Percentiles rank a stretch among this genome's conserved stretches.
phyloP scores from a whole-genome alignment of 192 early-diverging fungal species.

The Kappamyces sp. region DNA sequence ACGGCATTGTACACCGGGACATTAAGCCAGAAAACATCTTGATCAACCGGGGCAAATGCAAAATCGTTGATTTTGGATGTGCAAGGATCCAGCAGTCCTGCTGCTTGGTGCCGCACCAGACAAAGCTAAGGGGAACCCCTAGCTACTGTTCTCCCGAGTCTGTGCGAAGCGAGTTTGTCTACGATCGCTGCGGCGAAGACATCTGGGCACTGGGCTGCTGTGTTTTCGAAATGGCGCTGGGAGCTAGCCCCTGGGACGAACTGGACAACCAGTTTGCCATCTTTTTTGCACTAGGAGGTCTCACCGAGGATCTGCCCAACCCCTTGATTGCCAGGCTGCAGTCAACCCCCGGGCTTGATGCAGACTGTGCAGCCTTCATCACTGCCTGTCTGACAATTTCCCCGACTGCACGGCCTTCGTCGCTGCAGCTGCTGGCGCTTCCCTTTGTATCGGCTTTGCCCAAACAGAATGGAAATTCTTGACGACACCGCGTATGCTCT shows the following conservation, averaged over 20 bases:
- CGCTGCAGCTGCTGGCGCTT: neutral
- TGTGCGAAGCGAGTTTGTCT: slow-evolving; percentile 1
- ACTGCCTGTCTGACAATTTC: no score
- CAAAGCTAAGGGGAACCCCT: slow-evolving; percentile 19
- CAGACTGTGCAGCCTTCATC: no score
- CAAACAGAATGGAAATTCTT: neutral
- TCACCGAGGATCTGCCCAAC: no score
- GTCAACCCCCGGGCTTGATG: no score
- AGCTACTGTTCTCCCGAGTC: slow-evolving; percentile 21
- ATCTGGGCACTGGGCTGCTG: slow-evolving; percentile 27
- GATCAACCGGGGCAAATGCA: slow-evolving; percentile 15
- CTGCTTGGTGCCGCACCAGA: slow-evolving; percentile 17
- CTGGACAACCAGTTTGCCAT: slow-evolving; percentile 24
- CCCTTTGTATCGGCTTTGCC: neutral
- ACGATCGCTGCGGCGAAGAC: slow-evolving; percentile 12
- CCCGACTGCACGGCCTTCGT: neutral
- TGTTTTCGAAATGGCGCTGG: slow-evolving; percentile 26
- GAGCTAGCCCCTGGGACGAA: slow-evolving; percentile 16
- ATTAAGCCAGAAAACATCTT: slow-evolving; percentile 20
- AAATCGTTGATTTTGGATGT: slow-evolving; percentile 18
- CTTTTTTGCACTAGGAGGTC: slow-evolving; percentile 15
- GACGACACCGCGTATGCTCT: no score
- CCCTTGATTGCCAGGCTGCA: no score
- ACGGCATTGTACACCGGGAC: slow-evolving; percentile 17
- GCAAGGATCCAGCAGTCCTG: slow-evolving; percentile 13